phyloP scores from a whole-genome alignment of 306 rosid species.

The Hippophae rhamnoides region DNA sequence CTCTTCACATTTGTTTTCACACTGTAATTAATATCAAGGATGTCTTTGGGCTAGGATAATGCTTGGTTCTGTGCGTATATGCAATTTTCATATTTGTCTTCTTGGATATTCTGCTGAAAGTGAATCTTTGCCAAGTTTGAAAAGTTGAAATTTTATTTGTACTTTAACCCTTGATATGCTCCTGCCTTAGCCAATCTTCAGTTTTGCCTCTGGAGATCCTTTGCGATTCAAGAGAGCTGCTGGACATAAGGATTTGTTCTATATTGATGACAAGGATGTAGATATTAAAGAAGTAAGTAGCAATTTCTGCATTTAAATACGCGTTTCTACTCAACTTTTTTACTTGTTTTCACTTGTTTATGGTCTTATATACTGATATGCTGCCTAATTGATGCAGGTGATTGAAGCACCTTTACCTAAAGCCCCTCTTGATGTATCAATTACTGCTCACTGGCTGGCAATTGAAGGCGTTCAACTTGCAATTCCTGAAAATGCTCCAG shows the following conservation, averaged over 20 bases:
- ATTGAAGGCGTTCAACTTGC: constrained; percentile 95
- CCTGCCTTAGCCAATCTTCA: constrained; percentile 64
- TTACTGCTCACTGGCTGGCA: constrained; percentile 75
- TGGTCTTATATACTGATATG: constrained; percentile 3
- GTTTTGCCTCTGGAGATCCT: constrained; percentile 66
- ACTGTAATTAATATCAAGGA: background rate
- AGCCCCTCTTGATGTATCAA: constrained; percentile 67
- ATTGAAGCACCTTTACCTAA: constrained; percentile 66
- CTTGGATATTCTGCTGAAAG: background rate
- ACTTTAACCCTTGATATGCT: constrained; percentile 8
- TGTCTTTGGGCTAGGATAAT: background rate
- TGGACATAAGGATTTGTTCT: constrained; percentile 85
- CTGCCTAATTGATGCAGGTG: constrained; percentile 36
- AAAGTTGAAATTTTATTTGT: background rate
- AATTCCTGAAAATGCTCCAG: constrained; percentile 62
- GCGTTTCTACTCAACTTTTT: constrained; percentile 6
- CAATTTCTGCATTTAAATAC: constrained; percentile 17
- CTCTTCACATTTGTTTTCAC: background rate
- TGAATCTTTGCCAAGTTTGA: background rate
- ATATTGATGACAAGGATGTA: constrained; percentile 85
- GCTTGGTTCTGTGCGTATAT: background rate
- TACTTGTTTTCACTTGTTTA: constrained; percentile 14
- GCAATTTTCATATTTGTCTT: background rate
- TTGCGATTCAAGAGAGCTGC: constrained; percentile 68
- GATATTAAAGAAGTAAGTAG: constrained; percentile 77